These are phyloP conservation scores for Didymella segeticola DNA, from an alignment of 2,329 filamentous ascomycete genomes.

Conservation along the genomic window DNA sequence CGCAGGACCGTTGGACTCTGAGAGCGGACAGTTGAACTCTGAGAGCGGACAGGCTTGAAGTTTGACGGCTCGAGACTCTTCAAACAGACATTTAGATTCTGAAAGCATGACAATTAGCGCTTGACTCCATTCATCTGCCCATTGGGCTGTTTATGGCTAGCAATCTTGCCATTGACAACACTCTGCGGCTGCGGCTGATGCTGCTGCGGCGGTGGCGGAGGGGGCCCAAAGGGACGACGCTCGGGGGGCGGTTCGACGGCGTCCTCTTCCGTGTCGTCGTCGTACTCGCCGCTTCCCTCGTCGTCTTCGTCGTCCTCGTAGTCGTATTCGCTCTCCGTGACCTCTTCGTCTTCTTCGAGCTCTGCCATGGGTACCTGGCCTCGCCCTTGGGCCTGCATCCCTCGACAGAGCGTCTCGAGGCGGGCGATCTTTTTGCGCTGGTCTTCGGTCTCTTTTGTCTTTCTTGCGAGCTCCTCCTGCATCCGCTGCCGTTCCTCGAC, in stretches of 20 bases:
- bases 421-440: conserved; percentile 87
- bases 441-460: conserved; percentile 77
- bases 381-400: conserved; percentile 93
- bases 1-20: not conserved
- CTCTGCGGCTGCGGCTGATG: conserved; percentile 44
- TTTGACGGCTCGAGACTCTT: too few species aligned
- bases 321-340: conserved; percentile 52
- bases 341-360: conserved; percentile 65
- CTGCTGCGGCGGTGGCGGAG: conserved; percentile 47
- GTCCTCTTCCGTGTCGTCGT: conserved; percentile 65
- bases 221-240: conserved; percentile 46
- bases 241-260: conserved; percentile 45
- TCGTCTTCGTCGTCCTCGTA: conserved; percentile 49
- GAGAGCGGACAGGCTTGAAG: too few species aligned
- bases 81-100: not conserved
- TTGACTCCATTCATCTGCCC: conserved; percentile 50
- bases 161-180: conserved; percentile 42
- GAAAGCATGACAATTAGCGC: conserved; percentile 38
- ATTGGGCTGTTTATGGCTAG: conserved; percentile 48
- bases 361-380: conserved; percentile 65
- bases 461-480: conserved; percentile 74
- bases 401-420: conserved; percentile 90
- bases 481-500: conserved; percentile 86
- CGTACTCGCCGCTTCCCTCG: conserved; percentile 60
- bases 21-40: too few species aligned